Base-by-base conservation (phyloP, 2,329 filamentous ascomycete genomes). In the Pseudogymnoascus sp. region DNA sequence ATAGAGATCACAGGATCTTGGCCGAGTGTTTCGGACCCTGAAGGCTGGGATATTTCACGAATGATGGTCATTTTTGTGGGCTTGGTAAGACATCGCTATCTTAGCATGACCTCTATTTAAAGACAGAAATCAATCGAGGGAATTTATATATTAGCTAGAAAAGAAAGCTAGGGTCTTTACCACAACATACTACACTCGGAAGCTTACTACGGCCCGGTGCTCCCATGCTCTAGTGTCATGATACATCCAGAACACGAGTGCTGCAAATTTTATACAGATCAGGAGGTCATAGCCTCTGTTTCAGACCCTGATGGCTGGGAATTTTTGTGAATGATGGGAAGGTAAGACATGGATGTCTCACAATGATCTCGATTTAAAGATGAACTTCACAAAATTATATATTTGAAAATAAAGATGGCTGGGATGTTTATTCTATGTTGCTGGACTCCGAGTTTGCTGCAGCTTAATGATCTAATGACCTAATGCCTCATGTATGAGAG, bases 91-190 rank as follows among this genome's bases (percentile, higher is more conserved):
- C 50, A 56, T 14, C 16, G 24, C 50, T 56, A 22, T 56, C 28
- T 56, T 56, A 56, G 50, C 50, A 56, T 56, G 50, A 56, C 50
- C 50, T 50, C 43, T 33, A 33, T 56, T 56, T 33, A 19, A 19
- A 33, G 50, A 33, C 50, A 33, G 4, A 3, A 19, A 19, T 12
- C 2, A n/a, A 19, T 56, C 28, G 33, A 35, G 28, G 33, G 7
- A 31, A 19, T 2, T 4, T 19, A 22, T 33, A 56, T 56, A 33
- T 35, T 24, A 10, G 28, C 11, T 35, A 33, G n/a, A 56, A 33
- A 19, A 7, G 5, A 56, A 8, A 16, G 28, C n/a, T 56, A n/a
- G 46, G 46, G 50, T n/a, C n/a, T n/a, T 53, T 8, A 5, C n/a
- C 33, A 1, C 28, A 19, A 11, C 8, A 2, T 16, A 33, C 7